These are phyloP conservation scores for Xylariaceae sp. DNA, from an alignment of 2,329 filamentous ascomycete genomes.

Conservation along the genomic window DNA sequence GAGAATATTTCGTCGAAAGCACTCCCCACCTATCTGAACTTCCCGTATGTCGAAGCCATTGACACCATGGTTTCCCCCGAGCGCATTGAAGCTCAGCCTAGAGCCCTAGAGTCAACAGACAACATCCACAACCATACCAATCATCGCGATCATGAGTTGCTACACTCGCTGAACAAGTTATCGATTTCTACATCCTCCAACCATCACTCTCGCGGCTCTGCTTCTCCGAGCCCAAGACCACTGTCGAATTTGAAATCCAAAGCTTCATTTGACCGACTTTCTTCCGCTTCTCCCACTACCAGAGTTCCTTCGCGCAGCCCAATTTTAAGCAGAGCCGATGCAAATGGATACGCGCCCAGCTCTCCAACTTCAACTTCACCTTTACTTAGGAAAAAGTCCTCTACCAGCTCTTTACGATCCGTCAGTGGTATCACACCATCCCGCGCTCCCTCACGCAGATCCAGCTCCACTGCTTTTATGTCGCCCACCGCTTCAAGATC, in stretches of 20 bases:
- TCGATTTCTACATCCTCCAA: constrained; percentile 33
- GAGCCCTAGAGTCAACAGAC: constrained; percentile 6
- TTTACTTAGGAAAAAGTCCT: constrained; percentile 49
- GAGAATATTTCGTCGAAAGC: no score
- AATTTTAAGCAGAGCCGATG: constrained; percentile 26
- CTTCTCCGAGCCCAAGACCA: constrained; percentile 33
- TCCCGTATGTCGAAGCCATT: constrained; percentile 13
- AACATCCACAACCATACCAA: constrained; percentile 3
- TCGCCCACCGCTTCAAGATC: constrained; percentile 38
- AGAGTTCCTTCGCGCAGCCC: constrained; percentile 38
- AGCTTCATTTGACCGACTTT: constrained; percentile 9
- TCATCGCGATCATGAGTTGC: constrained; percentile 20
- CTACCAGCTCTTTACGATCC: constrained; percentile 53
- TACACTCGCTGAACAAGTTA: constrained; percentile 25
- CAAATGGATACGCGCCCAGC: constrained; percentile 28
- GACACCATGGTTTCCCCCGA: constrained; percentile 23
- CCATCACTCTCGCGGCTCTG: constrained; percentile 23
- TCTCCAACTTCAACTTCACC: constrained; percentile 46
- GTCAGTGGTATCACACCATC: constrained; percentile 35
- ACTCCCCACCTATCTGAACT: not conserved
- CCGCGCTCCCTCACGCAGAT: constrained; percentile 40
- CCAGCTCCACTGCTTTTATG: constrained; percentile 41
- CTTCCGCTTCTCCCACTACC: constrained; percentile 28
- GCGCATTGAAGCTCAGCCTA: constrained; percentile 16
- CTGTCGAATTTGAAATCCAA: constrained; percentile 8